A percentile compares a stretch with the other conserved stretches of the same genome.
Evolutionary conservation across 257 asterid genomes (phyloP).

Genomic region (Anisodus tanguticus): DNA sequence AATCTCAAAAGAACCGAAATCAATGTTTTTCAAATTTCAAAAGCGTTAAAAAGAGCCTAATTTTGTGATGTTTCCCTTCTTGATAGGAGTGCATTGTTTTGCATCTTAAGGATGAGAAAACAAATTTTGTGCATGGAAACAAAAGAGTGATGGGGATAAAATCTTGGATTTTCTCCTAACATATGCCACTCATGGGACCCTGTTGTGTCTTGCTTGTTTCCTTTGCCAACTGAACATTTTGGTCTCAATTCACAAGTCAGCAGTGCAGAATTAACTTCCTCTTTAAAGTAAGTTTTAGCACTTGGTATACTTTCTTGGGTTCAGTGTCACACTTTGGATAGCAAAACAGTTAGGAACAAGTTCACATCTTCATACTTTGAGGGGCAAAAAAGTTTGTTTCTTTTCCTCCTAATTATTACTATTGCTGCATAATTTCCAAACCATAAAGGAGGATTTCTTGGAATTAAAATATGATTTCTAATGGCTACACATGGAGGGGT

Average conservation of each 20-base stretch:
- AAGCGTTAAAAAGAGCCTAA: slow-evolving; percentile 24
- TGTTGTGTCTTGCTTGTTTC: slow-evolving; percentile 44
- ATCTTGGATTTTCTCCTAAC: slow-evolving; percentile 45
- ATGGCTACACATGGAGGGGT: neutral
- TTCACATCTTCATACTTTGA: neutral
- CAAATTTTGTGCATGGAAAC: slow-evolving; percentile 32
- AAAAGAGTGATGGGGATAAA: slow-evolving; percentile 39
- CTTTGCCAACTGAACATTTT: slow-evolving; percentile 24
- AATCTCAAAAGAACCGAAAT: slow-evolving; percentile 41
- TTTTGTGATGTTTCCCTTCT: slow-evolving; percentile 44
- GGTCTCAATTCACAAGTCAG: neutral
- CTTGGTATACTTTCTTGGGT: neutral
- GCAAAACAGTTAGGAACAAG: slow-evolving; percentile 14
- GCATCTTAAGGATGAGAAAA: slow-evolving; percentile 11
- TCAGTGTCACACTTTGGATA: neutral
- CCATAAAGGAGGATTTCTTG: neutral
- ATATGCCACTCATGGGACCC: slow-evolving; percentile 49
- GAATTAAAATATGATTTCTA: neutral
- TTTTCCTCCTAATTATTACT: neutral
- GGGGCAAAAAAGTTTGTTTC: neutral
- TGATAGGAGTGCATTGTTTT: slow-evolving; percentile 28
- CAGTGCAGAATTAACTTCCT: neutral
- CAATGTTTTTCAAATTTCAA: slow-evolving; percentile 23
- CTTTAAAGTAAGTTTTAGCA: slow-evolving; percentile 10
- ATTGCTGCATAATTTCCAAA: neutral